A percentile compares a stretch with the other conserved stretches of the same genome.
Evolutionary conservation across 306 rosid species (phyloP).

Genomic region (Pyrus communis): DNA sequence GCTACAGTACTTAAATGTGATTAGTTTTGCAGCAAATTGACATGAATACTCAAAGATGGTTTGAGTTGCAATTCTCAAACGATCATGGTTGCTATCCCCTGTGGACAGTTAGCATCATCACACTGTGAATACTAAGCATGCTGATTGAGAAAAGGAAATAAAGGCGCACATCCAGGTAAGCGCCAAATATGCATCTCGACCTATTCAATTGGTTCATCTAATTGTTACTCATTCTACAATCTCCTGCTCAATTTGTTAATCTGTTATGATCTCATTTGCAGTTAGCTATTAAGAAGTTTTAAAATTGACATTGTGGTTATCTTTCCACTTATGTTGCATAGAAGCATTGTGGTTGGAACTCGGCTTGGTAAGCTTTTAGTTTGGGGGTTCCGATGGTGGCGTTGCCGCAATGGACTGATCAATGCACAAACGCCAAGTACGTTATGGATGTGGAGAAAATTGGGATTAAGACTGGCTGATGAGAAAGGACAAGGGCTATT

Average conservation of each 20-base stretch:
- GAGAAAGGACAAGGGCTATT: background rate
- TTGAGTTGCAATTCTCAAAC: constrained; percentile 62
- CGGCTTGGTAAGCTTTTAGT: background rate
- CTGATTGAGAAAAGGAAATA: constrained; percentile 59
- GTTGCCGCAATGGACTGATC: background rate
- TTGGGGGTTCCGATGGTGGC: background rate
- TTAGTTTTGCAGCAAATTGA: constrained; percentile 46
- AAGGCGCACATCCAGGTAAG: constrained; percentile 59
- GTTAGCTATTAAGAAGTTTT: background rate
- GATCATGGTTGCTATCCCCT: constrained; percentile 54
- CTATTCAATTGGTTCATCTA: background rate
- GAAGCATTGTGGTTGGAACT: background rate
- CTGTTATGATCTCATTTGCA: background rate
- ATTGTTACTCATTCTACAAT: background rate
- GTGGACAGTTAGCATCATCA: constrained; percentile 48
- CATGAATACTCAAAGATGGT: constrained; percentile 59
- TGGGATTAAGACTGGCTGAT: background rate
- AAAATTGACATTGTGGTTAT: background rate
- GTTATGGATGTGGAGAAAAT: background rate
- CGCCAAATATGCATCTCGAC: background rate
- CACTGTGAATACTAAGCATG: constrained; percentile 55
- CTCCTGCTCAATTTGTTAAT: background rate
- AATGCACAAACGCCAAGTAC: background rate
- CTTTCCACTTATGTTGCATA: background rate
- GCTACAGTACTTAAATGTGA: constrained; percentile 15